Evolutionary conservation across 164 flowering plant species (phyloP).

Genomic region (Stephania yunnanensis): DNA sequence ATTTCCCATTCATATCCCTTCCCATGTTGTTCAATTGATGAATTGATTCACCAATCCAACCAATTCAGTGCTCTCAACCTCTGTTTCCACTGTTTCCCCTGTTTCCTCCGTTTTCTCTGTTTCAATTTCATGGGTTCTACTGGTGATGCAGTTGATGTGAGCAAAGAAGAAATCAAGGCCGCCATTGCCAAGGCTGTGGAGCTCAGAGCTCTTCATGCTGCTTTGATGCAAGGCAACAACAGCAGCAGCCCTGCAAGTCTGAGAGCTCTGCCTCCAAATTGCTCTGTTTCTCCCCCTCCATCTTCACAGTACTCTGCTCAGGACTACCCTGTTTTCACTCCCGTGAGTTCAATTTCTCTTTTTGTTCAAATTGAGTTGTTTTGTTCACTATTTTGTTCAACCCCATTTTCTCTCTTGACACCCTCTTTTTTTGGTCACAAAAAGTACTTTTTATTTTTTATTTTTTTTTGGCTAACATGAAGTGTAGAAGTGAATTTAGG

Average conservation of each 20-base stretch:
- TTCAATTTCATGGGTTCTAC: constrained; percentile 29
- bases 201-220: constrained; percentile 89
- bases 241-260: constrained; percentile 56
- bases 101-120: constrained; percentile 9
- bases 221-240: constrained; percentile 52
- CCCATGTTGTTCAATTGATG: constrained; percentile 1
- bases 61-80: not conserved
- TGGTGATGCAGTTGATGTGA: constrained; percentile 31
- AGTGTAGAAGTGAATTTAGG: no score
- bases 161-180: constrained; percentile 57
- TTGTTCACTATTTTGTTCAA: not conserved
- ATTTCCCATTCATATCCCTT: constrained; percentile 4
- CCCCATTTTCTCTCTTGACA: not conserved
- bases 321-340: constrained; percentile 97
- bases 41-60: not conserved
- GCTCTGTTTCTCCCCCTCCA: constrained; percentile 44
- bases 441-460: no score
- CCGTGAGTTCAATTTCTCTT: constrained; percentile 46
- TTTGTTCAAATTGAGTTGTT: not conserved
- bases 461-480: no score
- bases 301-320: constrained; percentile 66
- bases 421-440: no score
- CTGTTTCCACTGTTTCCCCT: constrained; percentile 11
- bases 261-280: constrained; percentile 17
- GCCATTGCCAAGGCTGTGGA: constrained; percentile 93